Base-by-base conservation (phyloP, 2,329 filamentous ascomycete species). In the Pyrenophora tritici-repentis region DNA sequence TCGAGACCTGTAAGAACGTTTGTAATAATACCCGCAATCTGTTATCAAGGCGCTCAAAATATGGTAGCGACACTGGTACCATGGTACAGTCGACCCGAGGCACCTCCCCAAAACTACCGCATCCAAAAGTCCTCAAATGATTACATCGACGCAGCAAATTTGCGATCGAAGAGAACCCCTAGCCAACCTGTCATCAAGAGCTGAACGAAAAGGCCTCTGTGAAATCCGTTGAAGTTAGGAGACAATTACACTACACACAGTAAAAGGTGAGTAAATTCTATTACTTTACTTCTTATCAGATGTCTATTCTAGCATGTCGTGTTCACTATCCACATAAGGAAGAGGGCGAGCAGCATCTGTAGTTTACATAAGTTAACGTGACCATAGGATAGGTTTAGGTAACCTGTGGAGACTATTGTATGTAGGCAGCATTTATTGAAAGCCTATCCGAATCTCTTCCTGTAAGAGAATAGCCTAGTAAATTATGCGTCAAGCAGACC, bases 1-100 rank as follows among this genome's bases (percentile, higher is more conserved):
- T 55, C 50, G 12, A 67, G 53, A 8, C 64, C 63, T 60, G 63
- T 63, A 0, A 77, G 31, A 16, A 77, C 72, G 47, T 78, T 53
- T 73, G 77, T 76, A 13, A 78, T 71, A 4, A 76, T 71, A 12
- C 75, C 75, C 0, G 76, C 75, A 6, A 47, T 47, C 22, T 24
- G 22, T 4, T 24, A 6, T 9, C 2, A 24, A 9, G 8, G 22
- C n/a, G n/a, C n/a, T n/a, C n/a, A n/a, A n/a, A n/a, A n/a, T n/a
- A n/a, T n/a, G n/a, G n/a, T n/a, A n/a, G n/a, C n/a, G n/a, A n/a
- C n/a, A n/a, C n/a, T n/a, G n/a, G n/a, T n/a, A n/a, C n/a, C n/a
- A n/a, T n/a, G n/a, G n/a, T n/a, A n/a, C n/a, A n/a, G n/a, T n/a
- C n/a, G n/a, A n/a, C n/a, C n/a, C n/a, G n/a, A n/a, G n/a, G n/a